Percentiles rank a stretch among this genome's conserved stretches.
Conservation (phyloP, 2,329 filamentous ascomycete genomes). For the Polychaeton citri region DNA sequence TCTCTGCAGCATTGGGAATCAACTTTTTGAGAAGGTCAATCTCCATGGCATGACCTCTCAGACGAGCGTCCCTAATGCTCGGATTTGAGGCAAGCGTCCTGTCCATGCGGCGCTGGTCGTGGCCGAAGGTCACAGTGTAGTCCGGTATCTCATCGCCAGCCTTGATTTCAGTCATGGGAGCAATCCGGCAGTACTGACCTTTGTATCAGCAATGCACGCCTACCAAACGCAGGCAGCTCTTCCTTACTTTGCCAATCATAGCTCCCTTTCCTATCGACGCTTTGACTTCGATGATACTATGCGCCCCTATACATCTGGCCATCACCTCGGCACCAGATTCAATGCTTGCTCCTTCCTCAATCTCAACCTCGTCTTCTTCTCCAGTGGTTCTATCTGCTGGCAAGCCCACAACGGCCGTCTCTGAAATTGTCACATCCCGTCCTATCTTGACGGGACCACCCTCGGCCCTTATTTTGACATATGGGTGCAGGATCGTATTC, state of each 20-base stretch:
- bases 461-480: constrained; percentile 40
- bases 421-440: constrained; percentile 58
- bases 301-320: constrained; percentile 16
- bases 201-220: constrained; percentile 3
- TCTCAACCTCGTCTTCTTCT: constrained; percentile 17
- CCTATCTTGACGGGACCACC: constrained; percentile 30
- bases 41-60: constrained; percentile 19
- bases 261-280: constrained; percentile 23
- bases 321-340: constrained; percentile 30
- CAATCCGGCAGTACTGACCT: constrained; percentile 30
- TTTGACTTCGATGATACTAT: constrained; percentile 17
- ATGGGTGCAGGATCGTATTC: constrained; percentile 75
- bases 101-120: constrained; percentile 25
- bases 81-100: constrained; percentile 19
- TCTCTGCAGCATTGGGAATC: constrained; percentile 21
- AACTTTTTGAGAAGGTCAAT: constrained; percentile 19
- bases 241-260: constrained; percentile 29
- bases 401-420: constrained; percentile 36
- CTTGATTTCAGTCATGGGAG: constrained; percentile 22
- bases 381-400: constrained; percentile 4
- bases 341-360: constrained; percentile 30
- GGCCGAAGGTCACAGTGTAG: constrained; percentile 32
- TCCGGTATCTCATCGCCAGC: constrained; percentile 28
- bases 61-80: constrained; percentile 17
- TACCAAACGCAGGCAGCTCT: too few relatives aligned